A percentile compares a stretch with the other conserved stretches of the same genome.
Evolutionary conservation across 2,329 filamentous ascomycete species (phyloP).

Genomic region (Harringtonia lauricola): DNA sequence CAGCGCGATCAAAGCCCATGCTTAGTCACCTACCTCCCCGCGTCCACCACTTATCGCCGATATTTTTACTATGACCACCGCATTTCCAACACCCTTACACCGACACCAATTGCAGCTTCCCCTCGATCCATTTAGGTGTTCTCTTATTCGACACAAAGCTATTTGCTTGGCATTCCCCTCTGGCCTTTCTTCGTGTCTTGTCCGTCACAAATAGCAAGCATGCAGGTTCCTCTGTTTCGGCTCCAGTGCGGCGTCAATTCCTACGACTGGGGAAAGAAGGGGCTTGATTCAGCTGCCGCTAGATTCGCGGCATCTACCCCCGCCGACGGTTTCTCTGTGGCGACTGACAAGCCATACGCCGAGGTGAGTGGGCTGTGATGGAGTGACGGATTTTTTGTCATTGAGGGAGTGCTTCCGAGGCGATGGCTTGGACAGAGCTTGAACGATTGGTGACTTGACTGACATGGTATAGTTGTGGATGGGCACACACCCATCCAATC

Average conservation of each 20-base stretch:
- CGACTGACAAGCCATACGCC: conserved; percentile 85
- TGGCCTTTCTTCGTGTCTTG: too few relatives aligned
- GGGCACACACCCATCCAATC: conserved; percentile 94
- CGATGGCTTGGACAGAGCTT: too few relatives aligned
- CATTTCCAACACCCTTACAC: too few relatives aligned
- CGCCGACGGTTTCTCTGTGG: conserved; percentile 60
- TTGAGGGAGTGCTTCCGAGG: not conserved
- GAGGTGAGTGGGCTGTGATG: conserved; percentile 48
- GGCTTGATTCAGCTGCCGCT: conserved; percentile 76
- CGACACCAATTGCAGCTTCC: too few relatives aligned
- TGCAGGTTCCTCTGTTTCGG: conserved; percentile 75
- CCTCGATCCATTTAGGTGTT: too few relatives aligned
- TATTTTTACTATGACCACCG: too few relatives aligned
- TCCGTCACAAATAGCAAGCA: too few relatives aligned
- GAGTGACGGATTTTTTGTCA: not conserved
- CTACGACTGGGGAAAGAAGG: conserved; percentile 98
- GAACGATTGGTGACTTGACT: not conserved
- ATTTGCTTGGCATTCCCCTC: too few relatives aligned
- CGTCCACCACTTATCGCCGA: too few relatives aligned
- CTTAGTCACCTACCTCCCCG: too few relatives aligned
- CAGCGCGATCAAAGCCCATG: too few relatives aligned
- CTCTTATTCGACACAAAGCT: too few relatives aligned
- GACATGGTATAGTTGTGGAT: conserved; percentile 72
- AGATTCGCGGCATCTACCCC: conserved; percentile 81
- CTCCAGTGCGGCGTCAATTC: conserved; percentile 92